These are phyloP conservation scores for Starmerella geochares DNA, from an alignment of 805 yeast species.

Conservation along the genomic window DNA sequence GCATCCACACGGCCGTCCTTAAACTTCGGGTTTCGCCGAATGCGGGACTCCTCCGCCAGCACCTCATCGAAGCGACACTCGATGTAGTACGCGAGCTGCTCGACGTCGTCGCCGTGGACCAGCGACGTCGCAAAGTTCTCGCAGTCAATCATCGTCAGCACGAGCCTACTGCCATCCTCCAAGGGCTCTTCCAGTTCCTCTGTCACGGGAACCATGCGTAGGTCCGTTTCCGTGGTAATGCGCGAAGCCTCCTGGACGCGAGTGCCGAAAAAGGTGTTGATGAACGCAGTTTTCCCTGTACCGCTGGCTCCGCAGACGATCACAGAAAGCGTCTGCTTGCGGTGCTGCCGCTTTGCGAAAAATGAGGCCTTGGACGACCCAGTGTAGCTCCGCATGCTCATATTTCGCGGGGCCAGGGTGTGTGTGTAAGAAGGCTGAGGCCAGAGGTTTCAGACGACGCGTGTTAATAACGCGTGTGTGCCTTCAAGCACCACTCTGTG, in stretches of 20 bases:
- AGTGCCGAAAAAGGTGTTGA: conserved; percentile 43
- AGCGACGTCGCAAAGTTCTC: conserved; percentile 70
- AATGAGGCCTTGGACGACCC: conserved; percentile 3
- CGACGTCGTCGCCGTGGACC: conserved; percentile 46
- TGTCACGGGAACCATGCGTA: conserved; percentile 22
- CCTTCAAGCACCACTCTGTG: no score
- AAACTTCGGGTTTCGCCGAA: conserved; percentile 59
- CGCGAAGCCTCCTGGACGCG: conserved; percentile 11
- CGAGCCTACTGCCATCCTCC: conserved; percentile 32
- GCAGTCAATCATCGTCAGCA: conserved; percentile 53
- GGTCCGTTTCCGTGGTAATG: conserved; percentile 4
- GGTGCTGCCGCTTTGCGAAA: conserved; percentile 40
- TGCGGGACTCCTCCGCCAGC: conserved; percentile 63
- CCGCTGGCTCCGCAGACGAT: conserved; percentile 67
- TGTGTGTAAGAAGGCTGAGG: background rate
- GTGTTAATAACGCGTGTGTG: conserved; percentile 8
- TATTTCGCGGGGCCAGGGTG: background rate
- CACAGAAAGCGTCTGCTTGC: conserved; percentile 45
- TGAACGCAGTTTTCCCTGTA: conserved; percentile 62
- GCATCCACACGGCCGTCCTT: conserved; percentile 67
- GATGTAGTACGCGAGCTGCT: conserved; percentile 46
- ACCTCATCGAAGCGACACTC: conserved; percentile 62
- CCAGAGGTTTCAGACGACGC: conserved; percentile 1
- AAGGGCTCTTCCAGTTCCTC: conserved; percentile 46
- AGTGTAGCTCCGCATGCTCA: conserved; percentile 4